These are phyloP conservation scores for Globisporangium barbulae DNA, from an alignment of 352 stramenopile species.

Conservation along the genomic window DNA sequence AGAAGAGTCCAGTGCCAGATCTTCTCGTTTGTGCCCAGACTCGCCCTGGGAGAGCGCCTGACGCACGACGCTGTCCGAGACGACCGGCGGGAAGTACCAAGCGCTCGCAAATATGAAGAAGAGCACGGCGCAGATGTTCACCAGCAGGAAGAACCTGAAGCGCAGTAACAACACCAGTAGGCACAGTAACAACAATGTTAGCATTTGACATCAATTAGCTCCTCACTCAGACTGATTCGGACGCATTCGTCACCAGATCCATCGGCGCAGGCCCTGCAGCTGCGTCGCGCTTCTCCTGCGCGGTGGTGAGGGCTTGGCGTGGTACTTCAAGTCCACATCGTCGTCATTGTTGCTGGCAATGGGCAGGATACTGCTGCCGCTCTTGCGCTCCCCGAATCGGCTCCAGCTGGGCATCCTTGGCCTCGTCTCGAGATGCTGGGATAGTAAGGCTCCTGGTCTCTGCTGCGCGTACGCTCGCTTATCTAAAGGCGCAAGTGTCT, in stretches of 20 bases:
- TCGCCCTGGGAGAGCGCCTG: constrained; percentile 35
- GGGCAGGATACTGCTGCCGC: constrained; percentile 7
- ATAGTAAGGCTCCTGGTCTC: not conserved
- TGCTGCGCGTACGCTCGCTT: not conserved
- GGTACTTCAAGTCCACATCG: constrained; percentile 13
- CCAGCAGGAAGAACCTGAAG: constrained; percentile 39
- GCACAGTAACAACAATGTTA: not conserved
- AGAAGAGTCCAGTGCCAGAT: not conserved
- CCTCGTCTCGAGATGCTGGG: not conserved
- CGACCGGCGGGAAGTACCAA: constrained; percentile 40
- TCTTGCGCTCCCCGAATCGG: constrained; percentile 5
- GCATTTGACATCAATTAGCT: not conserved
- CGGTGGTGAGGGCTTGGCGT: constrained; percentile 9
- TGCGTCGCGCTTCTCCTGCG: constrained; percentile 3
- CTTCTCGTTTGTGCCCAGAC: constrained; percentile 9
- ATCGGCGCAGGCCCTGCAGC: constrained; percentile 3
- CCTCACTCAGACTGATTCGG: not conserved
- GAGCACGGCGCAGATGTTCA: constrained; percentile 42
- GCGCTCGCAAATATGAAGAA: constrained; percentile 58
- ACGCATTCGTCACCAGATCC: constrained; percentile 20
- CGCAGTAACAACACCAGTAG: not conserved
- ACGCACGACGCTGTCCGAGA: constrained; percentile 29
- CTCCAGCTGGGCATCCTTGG: constrained; percentile 15
- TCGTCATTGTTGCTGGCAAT: constrained; percentile 2
- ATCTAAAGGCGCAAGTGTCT: no score